Base-by-base conservation (phyloP, 2,329 filamentous ascomycete genomes). In the Thelonectria discophora region DNA sequence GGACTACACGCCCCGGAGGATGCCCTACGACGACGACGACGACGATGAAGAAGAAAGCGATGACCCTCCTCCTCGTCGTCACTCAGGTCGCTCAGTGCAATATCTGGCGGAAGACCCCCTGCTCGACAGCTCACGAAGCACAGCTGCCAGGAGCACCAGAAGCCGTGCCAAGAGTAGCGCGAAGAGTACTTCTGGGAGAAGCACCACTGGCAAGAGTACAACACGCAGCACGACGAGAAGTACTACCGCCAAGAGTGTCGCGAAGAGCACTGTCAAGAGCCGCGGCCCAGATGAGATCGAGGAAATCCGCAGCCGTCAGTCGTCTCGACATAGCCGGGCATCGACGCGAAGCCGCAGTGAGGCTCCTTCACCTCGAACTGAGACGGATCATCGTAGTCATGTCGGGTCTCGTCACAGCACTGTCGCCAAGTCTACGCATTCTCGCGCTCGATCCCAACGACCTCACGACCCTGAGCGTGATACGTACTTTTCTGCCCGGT, bases 401-500 rank as follows among this genome's bases (percentile, higher is more conserved):
- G 74, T 72, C 4, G 73, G 74, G 46, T 79, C 79, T n/a, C 76
- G 75, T 58, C 67, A 74, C 55, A 72, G 67, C 55, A 64, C 68
- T 34, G 64, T 72, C 42, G 72, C 75, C 32, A 73, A 65, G 64
- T 69, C 73, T 27, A 65, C 65, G 7, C 66, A 65, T 47, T 68
- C 69, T 21, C 65, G 65, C 30, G 60, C 63, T 18, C 71, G 67
- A 24, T 67, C 69, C n/a, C 63, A 71, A 42, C 61, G 65, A 20
- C 55, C 68, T 17, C 48, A 73, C 32, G 69, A 78, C 52, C 65
- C 73, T 10, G 81, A 83, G 11, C 74, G 74, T 15, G 78, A 80
- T 18, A 79, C 79, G 37, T 83, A 80, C 60, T 76, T 80, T 54
- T 83, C 82, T 11, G 75, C 79, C 3, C 75, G 78, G 12, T 72